Base-by-base conservation (phyloP, 2,329 filamentous ascomycete species). In the Neofusicoccum parvum region DNA sequence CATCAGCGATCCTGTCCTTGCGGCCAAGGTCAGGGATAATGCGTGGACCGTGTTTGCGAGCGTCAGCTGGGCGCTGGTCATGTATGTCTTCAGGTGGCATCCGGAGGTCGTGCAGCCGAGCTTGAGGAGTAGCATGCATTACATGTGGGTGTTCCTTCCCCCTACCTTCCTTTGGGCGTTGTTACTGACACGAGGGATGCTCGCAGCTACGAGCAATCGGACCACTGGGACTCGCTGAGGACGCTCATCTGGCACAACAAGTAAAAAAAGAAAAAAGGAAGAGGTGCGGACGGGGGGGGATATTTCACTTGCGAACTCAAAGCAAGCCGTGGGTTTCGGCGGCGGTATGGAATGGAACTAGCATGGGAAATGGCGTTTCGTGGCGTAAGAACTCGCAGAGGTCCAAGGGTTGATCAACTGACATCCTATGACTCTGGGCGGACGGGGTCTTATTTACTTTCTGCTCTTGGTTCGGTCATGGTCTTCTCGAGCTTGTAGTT, bases 41-140 rank as follows among this genome's bases (percentile, higher is more conserved):
- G 92, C 92, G 64, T 99, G 95, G 94, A 92, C 94, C 1, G 90
- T 90, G 1, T 99, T 99, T 80, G 94, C 95, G 48, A 91, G 90
- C 71, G 73, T 94, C 69, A 96, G 90, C 74, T 99, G 95, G 95
- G 95, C 90, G 4, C 83, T 88, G 74, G 93, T 99, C 69, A 99
- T 99, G 95, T 92, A 94, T 81, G 80, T 99, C 67, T 99, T 97
- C 83, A 87, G 91, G 72, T 92, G 91, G 86, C 89, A 98, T 81
- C 93, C 95, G 5, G 92, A 96, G 72, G 92, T 91, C 65, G 86
- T 99, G 75, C 95, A 97, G 84, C 88, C 89, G 67, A 97, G 94
- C 78, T 80, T 99, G 83, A 87, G 92, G 77, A 94, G 89, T 80
- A 97, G 93, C 82, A 99, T 99, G 95, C 92, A 88, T 72, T 99